Evolutionary conservation across 371 early-diverging fungal genomes (phyloP).

Genomic region (Mortierella sp.): DNA sequence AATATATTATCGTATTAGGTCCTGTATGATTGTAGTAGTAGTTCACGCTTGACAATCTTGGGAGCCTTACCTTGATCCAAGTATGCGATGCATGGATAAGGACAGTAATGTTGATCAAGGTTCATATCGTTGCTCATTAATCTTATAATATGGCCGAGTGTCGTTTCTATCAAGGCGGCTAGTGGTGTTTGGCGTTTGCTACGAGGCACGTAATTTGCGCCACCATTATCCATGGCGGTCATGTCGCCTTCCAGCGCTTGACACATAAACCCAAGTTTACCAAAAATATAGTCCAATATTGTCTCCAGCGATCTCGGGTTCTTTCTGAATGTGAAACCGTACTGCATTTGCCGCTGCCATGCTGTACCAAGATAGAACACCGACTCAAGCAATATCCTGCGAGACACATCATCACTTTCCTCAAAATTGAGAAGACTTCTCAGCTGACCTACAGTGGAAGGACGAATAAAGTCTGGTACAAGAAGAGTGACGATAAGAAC

Average conservation of each 20-base stretch:
- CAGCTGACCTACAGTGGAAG: conserved; percentile 26
- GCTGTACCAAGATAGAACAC: conserved; percentile 29
- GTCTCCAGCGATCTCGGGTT: conserved; percentile 15
- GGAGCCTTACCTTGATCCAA: conserved; percentile 33
- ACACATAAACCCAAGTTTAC: conserved; percentile 9
- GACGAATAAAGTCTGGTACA: conserved; percentile 39
- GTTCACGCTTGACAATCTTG: background rate
- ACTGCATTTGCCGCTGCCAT: conserved; percentile 30
- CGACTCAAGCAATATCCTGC: conserved; percentile 28
- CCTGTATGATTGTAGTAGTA: background rate
- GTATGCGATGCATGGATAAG: conserved; percentile 5
- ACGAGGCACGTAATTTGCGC: conserved; percentile 2
- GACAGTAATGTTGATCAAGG: background rate
- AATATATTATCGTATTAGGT: background rate
- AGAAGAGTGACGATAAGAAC: conserved; percentile 27
- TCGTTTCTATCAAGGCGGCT: conserved; percentile 19
- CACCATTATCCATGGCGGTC: background rate
- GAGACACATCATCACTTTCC: conserved; percentile 22
- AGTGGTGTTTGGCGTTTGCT: conserved; percentile 12
- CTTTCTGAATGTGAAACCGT: background rate
- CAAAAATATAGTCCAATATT: conserved; percentile 33
- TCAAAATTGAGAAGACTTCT: conserved; percentile 37
- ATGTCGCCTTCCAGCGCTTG: conserved; percentile 18
- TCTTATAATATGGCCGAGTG: conserved; percentile 15
- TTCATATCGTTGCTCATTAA: conserved; percentile 8